phyloP scores from a whole-genome alignment of 2,329 filamentous ascomycete genomes.

The Uncinocarpus reesii region DNA sequence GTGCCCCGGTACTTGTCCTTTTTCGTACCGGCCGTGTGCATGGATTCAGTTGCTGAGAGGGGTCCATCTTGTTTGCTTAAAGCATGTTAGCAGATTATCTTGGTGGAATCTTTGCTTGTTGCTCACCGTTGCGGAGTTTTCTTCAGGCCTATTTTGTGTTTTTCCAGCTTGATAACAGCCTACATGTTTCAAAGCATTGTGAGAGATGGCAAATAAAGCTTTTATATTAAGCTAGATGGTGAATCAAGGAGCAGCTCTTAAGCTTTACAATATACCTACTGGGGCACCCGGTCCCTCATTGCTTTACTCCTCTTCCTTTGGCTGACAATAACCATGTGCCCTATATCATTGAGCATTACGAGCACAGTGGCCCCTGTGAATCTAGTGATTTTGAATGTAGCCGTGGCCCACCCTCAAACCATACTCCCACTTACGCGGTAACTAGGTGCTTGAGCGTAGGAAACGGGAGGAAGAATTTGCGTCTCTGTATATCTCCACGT shows the following conservation, averaged over 20 bases:
- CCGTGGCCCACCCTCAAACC: too few species aligned
- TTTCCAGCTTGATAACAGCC: background rate
- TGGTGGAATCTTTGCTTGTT: background rate
- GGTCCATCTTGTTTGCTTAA: background rate
- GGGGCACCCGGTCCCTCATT: too few species aligned
- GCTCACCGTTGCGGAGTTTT: background rate
- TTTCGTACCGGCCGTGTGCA: background rate
- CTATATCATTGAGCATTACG: too few species aligned
- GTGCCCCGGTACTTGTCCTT: background rate
- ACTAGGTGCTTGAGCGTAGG: too few species aligned
- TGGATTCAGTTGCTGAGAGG: background rate
- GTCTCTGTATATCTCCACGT: background rate
- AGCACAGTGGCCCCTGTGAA: too few species aligned
- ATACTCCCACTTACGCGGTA: too few species aligned
- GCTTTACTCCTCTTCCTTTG: too few species aligned
- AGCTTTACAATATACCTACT: too few species aligned
- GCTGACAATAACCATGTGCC: too few species aligned
- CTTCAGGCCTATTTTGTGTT: background rate
- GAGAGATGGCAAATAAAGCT: background rate
- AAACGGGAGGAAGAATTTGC: background rate
- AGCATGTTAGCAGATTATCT: background rate
- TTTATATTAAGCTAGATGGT: too few species aligned
- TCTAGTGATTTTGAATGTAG: too few species aligned
- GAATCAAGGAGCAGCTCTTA: too few species aligned
- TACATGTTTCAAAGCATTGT: background rate